These are phyloP conservation scores for Boletellus ananas DNA, from an alignment of 768 basidiomycete species.

Conservation along the genomic window DNA sequence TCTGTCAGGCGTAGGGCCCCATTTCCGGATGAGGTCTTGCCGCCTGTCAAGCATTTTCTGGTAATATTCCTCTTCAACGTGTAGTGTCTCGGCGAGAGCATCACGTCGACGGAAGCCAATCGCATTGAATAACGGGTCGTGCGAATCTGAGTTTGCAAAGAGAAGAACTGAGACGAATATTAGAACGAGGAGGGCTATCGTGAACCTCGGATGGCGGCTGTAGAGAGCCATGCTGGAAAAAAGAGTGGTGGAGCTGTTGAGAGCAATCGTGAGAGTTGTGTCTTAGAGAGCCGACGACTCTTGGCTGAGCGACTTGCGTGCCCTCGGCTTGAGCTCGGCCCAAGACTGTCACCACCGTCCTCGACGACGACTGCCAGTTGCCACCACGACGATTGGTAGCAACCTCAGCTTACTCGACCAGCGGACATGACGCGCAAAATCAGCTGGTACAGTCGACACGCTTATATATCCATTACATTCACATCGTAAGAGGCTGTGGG, in stretches of 20 bases:
- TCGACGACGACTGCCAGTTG: no score
- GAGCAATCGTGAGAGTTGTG: neutral
- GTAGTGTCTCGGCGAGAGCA: slow-evolving; percentile 11
- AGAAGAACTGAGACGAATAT: slow-evolving; percentile 26
- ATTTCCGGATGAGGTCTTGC: slow-evolving; percentile 47
- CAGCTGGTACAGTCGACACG: no score
- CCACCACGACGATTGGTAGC: no score
- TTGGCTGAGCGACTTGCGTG: no score
- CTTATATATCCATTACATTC: no score
- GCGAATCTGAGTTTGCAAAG: slow-evolving; percentile 21
- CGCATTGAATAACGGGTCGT: slow-evolving; percentile 4
- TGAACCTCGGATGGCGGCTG: slow-evolving; percentile 30
- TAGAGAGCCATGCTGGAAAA: slow-evolving; percentile 22
- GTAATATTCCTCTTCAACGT: slow-evolving; percentile 33
- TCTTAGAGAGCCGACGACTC: neutral
- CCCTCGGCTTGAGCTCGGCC: no score
- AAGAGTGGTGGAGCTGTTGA: slow-evolving; percentile 10
- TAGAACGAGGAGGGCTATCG: slow-evolving; percentile 24
- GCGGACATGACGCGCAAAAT: no score
- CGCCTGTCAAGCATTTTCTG: slow-evolving; percentile 39
- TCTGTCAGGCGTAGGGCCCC: slow-evolving; percentile 50
- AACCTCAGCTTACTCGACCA: no score
- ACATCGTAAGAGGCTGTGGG: no score
- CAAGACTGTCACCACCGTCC: no score
- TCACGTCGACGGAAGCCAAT: slow-evolving; percentile 1